Percentiles rank a stretch among this genome's conserved stretches.
Evolutionary conservation across 2,329 filamentous ascomycete species (phyloP).

Genomic region (Talaromyces sp.): DNA sequence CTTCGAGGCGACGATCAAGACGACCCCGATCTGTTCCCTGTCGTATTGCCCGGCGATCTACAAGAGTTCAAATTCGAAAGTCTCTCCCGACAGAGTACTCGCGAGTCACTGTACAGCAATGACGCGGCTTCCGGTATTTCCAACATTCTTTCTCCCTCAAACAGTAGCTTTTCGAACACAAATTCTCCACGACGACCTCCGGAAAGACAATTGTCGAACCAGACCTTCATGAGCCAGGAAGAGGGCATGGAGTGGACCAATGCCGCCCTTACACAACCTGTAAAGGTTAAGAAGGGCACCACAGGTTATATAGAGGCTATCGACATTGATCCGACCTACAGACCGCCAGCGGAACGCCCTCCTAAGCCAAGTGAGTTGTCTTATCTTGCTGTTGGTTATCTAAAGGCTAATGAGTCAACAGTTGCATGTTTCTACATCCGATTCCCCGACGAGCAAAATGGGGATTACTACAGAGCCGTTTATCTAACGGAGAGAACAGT

Average conservation of each 20-base stretch:
- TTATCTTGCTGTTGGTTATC: neutral
- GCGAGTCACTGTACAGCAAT: constrained; percentile 32
- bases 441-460: constrained; percentile 50
- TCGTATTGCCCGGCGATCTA: constrained; percentile 34
- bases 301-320: constrained; percentile 86
- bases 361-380: constrained; percentile 60
- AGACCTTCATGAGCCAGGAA: constrained; percentile 17
- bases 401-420: constrained; percentile 31
- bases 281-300: constrained; percentile 31
- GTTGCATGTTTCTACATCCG: constrained; percentile 87
- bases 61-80: constrained; percentile 31
- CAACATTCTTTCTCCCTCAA: constrained; percentile 37
- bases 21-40: constrained; percentile 44
- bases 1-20: constrained; percentile 44
- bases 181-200: constrained; percentile 32
- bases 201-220: constrained; percentile 21
- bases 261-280: constrained; percentile 27
- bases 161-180: constrained; percentile 36
- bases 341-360: constrained; percentile 68
- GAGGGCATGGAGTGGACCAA: constrained; percentile 26
- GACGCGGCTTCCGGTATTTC: constrained; percentile 32
- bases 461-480: constrained; percentile 74
- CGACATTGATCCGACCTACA: constrained; percentile 82
- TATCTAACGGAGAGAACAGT: constrained; percentile 77
- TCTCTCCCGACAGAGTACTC: constrained; percentile 28